Base-by-base conservation (phyloP, 345 rosid species). In the Camelina laxa region DNA sequence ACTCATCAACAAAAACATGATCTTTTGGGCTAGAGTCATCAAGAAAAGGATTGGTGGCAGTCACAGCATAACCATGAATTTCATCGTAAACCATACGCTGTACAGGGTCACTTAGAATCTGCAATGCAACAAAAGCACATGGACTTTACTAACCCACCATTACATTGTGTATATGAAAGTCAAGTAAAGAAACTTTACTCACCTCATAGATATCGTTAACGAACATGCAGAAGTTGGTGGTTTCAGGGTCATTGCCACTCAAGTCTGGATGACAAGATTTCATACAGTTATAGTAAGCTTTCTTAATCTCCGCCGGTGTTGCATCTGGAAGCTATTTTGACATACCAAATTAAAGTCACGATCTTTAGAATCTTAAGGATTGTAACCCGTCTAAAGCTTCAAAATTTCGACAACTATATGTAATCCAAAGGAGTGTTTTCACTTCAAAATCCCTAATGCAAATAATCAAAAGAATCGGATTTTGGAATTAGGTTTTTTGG, bases 51-150 rank as follows among this genome's bases (percentile, higher is more conserved):
- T 95, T 95, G 69, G 70, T 78, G 3, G 96, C 95, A 9, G 93
- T 90, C 73, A 88, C 75, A 12, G 97, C 76, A 77, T 90, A 91
- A 10, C 99, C 99, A 69, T 95, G 97, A 65, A 95, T 95, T 79
- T 95, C 99, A 81, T 95, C 99, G 58, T 95, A 95, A 49, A 91
- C 86, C 93, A 91, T 91, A 31, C 97, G 91, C 76, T 95, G 97
- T 56, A 90, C 82, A 7, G 99, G 97, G 61, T 95, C 97, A 82
- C 99, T 91, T 6, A 95, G 97, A 83, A 95, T 87, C 97, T 94
- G 84, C 82, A 81, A 54, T 45, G 75, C 74, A 81, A 76, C 19
- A 5, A 42, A 58, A 21, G 47, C 60, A 61, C 48, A 64, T 48
- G 7, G 1, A 9, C 12, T 45, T 14, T 33, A 33, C 36, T 6